Evolutionary conservation across 2,329 filamentous ascomycete species (phyloP), one percentile per base, ranked within the genome.

Genomic region (Lomentospora prolificans): DNA sequence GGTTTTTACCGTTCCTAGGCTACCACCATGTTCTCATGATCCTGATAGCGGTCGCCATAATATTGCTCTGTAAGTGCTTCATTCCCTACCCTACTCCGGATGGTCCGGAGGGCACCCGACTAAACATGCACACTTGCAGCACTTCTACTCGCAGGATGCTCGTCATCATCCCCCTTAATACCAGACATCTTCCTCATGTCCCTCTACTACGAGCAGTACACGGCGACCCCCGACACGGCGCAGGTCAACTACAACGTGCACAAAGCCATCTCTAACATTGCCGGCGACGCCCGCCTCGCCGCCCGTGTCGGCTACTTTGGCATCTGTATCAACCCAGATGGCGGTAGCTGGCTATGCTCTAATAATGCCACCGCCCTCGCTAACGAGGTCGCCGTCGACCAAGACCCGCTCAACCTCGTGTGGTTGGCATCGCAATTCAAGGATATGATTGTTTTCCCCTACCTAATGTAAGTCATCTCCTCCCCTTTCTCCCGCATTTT

Each of bases 351-450:
- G 81, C 81, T 97, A 58, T 99, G 94, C 80, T 94, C 89, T 70
- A 95, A 96, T 78, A 99, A 99, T 71, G 94, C 94, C 19, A 96
- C 92, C 2, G 85, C 90, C 2, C 79, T 99, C 51, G 92, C 94
- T 36, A 87, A 94, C 69, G 86, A 96, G 72, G 82, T 97, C 46
- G 86, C 82, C 19, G 83, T 95, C 44, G 90, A 96, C 66, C 89
- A 96, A 71, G 94, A 99, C 73, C 94, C 94, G 39, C 77, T 99
- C 66, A 99, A 99, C 70, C 75, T 99, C 65, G 91, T 99, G 64
- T 99, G 92, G 94, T 82, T 99, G 56, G 92, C 94, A 24, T 86
- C 87, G 63, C 95, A 95, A 62, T 99, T 99, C 75, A 97, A 97
- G 72, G 90, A 97, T 70, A 92, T 91, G 73, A 94, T 99, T 68